Base-by-base conservation (phyloP, 768 basidiomycete genomes). In the Podaxis carcinomalis region DNA sequence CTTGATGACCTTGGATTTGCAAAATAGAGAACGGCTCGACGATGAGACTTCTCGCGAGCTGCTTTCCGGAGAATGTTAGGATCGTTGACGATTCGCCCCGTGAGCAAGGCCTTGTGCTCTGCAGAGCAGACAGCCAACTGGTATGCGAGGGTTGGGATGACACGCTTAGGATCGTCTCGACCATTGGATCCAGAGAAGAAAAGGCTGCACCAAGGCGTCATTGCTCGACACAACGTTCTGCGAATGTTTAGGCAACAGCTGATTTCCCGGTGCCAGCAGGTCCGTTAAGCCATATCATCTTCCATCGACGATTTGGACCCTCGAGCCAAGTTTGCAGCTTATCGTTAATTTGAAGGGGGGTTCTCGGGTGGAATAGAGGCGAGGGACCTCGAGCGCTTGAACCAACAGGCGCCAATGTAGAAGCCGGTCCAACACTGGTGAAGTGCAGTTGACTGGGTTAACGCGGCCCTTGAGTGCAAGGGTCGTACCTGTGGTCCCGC, bases 201-300 rank as follows among this genome's bases (percentile, higher is more conserved):
- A 61, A 61, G 51, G 51, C 53, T 5, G 51, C 59, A 25, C 59
- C 52, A 10, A 55, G 59, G 13, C 42, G 52, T 1, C 59, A 5
- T 23, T 27, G 13, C 37, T 54, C 25, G 5, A 14, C 13, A 16
- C 52, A 53, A n/a, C 54, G 40, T 14, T 39, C 32, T 37, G 51
- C 52, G 14, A 61, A 47, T 4, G 59, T 55, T 44, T 54, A 27
- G 3, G 59, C 37, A 7, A 61, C 37, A 4, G 59, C 42, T 16
- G 59, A 54, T 28, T 61, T 61, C 13, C 59, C 59, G 23, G 52
- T 54, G 16, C 59, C 52, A 10, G 59, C 52, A 37, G 53, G 52
- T 5, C 59, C 59, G 51, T 10, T 28, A 23, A 61, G 42, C 59
- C 59, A 61, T n/a, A 61, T 46, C n/a, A 52, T 53, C 7, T 55